A percentile compares a stretch with the other conserved stretches of the same genome.
Evolutionary conservation across 2,329 filamentous ascomycete species (phyloP).

Genomic region (Nigrospora osmanthi): DNA sequence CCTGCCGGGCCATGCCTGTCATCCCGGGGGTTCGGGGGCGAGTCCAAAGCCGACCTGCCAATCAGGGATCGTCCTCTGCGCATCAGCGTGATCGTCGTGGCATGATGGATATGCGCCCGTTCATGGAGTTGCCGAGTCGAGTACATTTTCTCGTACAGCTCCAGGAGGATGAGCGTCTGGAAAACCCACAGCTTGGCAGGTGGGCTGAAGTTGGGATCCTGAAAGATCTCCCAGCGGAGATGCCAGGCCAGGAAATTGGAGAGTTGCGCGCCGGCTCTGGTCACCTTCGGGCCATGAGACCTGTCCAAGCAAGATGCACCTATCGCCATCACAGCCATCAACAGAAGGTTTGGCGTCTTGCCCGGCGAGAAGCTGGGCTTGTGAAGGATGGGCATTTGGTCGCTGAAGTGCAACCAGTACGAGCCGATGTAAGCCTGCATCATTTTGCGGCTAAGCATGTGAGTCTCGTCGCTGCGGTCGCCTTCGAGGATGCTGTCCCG

Average conservation of each 20-base stretch:
- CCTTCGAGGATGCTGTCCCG: slow-evolving; percentile 75
- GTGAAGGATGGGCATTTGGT: slow-evolving; percentile 89
- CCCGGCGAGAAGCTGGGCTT: slow-evolving; percentile 89
- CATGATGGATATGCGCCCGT: slow-evolving; percentile 91
- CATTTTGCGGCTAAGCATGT: slow-evolving; percentile 79
- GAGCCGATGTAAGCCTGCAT: slow-evolving; percentile 92
- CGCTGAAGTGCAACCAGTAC: slow-evolving; percentile 92
- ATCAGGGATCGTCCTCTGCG: slow-evolving; percentile 85
- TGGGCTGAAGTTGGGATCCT: slow-evolving; percentile 80
- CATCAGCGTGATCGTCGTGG: slow-evolving; percentile 92
- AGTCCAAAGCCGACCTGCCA: slow-evolving; percentile 76
- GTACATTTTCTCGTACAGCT: slow-evolving; percentile 97
- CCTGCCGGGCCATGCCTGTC: slow-evolving; percentile 38
- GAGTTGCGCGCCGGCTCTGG: slow-evolving; percentile 69
- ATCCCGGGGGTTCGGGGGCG: slow-evolving; percentile 67
- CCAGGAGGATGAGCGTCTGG: slow-evolving; percentile 79
- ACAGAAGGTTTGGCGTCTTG: slow-evolving; percentile 72
- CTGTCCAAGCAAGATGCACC: slow-evolving; percentile 86
- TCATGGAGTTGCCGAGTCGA: slow-evolving; percentile 88
- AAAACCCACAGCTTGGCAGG: slow-evolving; percentile 96
- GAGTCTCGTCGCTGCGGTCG: slow-evolving; percentile 56
- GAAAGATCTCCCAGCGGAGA: slow-evolving; percentile 92
- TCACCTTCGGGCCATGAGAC: slow-evolving; percentile 65
- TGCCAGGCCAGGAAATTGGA: slow-evolving; percentile 90
- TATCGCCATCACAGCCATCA: slow-evolving; percentile 86